Evolutionary conservation across 306 rosid species (phyloP).

Genomic region (Dryas octopetala): DNA sequence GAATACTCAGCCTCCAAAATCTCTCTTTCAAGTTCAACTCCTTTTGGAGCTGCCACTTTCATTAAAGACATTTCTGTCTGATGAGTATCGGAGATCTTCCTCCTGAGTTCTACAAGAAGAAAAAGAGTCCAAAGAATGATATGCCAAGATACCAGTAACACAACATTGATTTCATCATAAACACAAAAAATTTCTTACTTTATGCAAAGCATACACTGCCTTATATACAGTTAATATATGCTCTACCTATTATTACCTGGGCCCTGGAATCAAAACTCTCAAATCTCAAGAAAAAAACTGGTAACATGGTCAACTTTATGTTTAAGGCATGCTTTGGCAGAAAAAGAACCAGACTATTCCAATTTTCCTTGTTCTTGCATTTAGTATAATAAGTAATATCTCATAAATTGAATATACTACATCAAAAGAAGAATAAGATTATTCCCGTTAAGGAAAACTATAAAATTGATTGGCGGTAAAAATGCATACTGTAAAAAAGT

Average conservation of each 20-base stretch:
- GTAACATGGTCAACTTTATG: neutral
- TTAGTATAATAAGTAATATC: neutral
- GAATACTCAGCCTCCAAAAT: slow-evolving; percentile 80
- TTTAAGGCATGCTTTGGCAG: neutral
- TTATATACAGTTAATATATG: neutral
- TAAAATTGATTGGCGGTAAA: too few relatives aligned
- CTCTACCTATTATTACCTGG: neutral
- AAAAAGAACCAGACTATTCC: neutral
- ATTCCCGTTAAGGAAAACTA: too few relatives aligned
- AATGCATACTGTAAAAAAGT: too few relatives aligned
- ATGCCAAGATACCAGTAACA: slow-evolving; percentile 16
- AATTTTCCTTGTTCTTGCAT: neutral
- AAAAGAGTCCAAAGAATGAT: slow-evolving; percentile 18
- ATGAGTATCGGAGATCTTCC: slow-evolving; percentile 54
- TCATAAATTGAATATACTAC: neutral
- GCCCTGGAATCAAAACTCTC: neutral
- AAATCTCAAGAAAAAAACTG: slow-evolving; percentile 1
- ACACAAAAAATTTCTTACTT: neutral
- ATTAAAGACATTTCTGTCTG: slow-evolving; percentile 54
- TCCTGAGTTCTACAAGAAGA: slow-evolving; percentile 61
- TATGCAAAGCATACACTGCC: neutral
- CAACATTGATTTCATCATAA: slow-evolving; percentile 20
- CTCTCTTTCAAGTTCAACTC: slow-evolving; percentile 75
- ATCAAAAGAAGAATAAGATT: neutral
- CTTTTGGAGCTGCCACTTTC: slow-evolving; percentile 65